A percentile compares a stretch with the other conserved stretches of the same genome.
Conservation (phyloP, 1,284 basidiomycete genomes). For the Rhodofomes roseus region DNA sequence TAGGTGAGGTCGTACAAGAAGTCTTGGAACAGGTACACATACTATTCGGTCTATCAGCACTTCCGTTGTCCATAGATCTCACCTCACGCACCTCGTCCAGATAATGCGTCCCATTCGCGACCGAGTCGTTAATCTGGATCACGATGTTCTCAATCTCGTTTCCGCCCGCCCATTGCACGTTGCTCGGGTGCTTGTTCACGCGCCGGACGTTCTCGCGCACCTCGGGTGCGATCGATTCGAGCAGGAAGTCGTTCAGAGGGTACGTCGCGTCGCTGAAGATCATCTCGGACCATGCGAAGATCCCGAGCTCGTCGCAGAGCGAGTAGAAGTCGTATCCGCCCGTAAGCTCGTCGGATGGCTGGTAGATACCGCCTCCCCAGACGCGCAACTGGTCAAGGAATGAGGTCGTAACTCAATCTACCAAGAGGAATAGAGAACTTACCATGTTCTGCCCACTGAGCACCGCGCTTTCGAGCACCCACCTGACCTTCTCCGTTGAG, state of each 20-base stretch:
- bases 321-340: constrained; percentile 57
- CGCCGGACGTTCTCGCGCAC: constrained; percentile 56
- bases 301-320: constrained; percentile 59
- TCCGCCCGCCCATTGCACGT: constrained; percentile 58
- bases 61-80: neutral
- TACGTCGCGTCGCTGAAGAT: constrained; percentile 62
- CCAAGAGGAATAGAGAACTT: too few species aligned
- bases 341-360: constrained; percentile 35
- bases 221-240: constrained; percentile 52
- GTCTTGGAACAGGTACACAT: constrained; percentile 48
- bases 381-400: constrained; percentile 41
- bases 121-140: constrained; percentile 32
- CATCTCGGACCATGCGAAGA: constrained; percentile 63
- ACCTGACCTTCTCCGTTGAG: constrained; percentile 46
- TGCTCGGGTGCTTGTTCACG: constrained; percentile 55
- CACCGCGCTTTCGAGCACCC: constrained; percentile 54
- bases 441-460: constrained; percentile 57
- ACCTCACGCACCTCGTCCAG: constrained; percentile 40
- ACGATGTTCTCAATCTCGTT: constrained; percentile 61
- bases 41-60: constrained; percentile 28
- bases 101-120: constrained; percentile 42
- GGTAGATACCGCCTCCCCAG: constrained; percentile 51
- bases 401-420: neutral
- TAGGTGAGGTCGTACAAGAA: constrained; percentile 44
- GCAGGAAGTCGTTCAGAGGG: constrained; percentile 49